A percentile compares a stretch with the other conserved stretches of the same genome.
Conservation (phyloP, 495 filamentous ascomycete species). For the Aspergillus campestris region DNA sequence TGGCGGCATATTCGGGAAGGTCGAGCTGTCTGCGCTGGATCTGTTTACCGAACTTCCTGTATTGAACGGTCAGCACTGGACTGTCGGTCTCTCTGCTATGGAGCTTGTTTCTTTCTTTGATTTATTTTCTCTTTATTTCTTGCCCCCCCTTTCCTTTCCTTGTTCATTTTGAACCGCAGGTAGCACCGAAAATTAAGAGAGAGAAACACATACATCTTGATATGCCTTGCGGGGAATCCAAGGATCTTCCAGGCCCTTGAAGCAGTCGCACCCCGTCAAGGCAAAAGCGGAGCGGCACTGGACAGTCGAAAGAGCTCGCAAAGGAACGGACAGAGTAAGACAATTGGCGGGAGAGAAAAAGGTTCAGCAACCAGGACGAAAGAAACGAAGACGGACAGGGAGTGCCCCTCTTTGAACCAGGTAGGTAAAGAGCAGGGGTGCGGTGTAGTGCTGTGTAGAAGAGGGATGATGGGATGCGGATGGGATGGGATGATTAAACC, state of each 20-base stretch:
- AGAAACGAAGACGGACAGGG: neutral
- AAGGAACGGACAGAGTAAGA: too few species aligned
- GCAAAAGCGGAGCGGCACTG: neutral
- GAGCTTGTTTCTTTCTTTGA: neutral
- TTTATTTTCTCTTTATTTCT: too few species aligned
- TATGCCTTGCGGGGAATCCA: conserved; percentile 14
- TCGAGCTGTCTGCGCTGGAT: conserved; percentile 98
- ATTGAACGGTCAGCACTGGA: conserved; percentile 5
- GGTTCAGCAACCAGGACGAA: too few species aligned
- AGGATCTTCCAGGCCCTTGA: conserved; percentile 12
- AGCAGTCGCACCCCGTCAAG: conserved; percentile 5
- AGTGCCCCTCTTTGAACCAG: too few species aligned
- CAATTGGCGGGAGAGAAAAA: too few species aligned
- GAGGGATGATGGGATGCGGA: too few species aligned
- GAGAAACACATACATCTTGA: conserved; percentile 25
- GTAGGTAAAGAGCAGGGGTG: too few species aligned
- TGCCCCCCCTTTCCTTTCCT: neutral
- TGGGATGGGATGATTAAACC: too few species aligned
- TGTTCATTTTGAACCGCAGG: neutral
- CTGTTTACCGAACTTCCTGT: conserved; percentile 98
- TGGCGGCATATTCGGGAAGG: conserved; percentile 96
- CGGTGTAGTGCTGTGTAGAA: too few species aligned
- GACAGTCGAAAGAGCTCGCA: neutral
- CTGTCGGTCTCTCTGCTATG: neutral
- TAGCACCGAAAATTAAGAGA: neutral